Base-by-base conservation (phyloP, 192 early-diverging fungal genomes). In the Glomus cerebriforme region DNA sequence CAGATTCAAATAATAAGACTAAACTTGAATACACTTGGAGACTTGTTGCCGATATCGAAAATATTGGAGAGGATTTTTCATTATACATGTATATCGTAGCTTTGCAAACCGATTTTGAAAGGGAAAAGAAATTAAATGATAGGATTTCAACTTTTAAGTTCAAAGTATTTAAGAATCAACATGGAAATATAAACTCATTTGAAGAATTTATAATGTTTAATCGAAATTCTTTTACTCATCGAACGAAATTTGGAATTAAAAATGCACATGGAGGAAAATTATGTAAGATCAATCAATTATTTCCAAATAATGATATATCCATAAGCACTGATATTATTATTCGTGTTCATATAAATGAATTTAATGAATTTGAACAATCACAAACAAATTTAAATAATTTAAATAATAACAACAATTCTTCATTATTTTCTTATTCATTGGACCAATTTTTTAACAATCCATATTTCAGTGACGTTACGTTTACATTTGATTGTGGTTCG, bases 401-500 rank as follows among this genome's bases (percentile, higher is more conserved):
- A 10, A 29, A 49, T 19, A 17, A 17, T 17, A 49, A 13, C 47
- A 49, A 49, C 15, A 49, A 13, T 1, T 17, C 47, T 49, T 64
- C 27, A 64, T 31, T 64, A 15, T 12, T 64, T 29, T 64, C 62
- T 19, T 17, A 13, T 34, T 67, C 65, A 32, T 34, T 67, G 34
- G 65, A 67, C 37, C 19, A 67, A 32, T 67, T 32, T 67, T 67
- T 67, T 37, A 67, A 67, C 19, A 67, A 67, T 37, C 19, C 27
- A 35, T 2, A 29, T 67, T 67, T 67, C 7, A 67, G 65, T n/a
- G 65, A 67, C 17, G 19, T 67, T 32, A 67, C 34, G 17, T 67
- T 67, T 5, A 67, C 32, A 17, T 67, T 67, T 37, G 19, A 67
- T n/a, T 32, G 34, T 67, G 65, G 34, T 22, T 67, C 65, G 17